A percentile compares a stretch with the other conserved stretches of the same genome.
These are phyloP conservation scores for Populus simonii DNA, from an alignment of 345 rosid species.

Conservation along the genomic window DNA sequence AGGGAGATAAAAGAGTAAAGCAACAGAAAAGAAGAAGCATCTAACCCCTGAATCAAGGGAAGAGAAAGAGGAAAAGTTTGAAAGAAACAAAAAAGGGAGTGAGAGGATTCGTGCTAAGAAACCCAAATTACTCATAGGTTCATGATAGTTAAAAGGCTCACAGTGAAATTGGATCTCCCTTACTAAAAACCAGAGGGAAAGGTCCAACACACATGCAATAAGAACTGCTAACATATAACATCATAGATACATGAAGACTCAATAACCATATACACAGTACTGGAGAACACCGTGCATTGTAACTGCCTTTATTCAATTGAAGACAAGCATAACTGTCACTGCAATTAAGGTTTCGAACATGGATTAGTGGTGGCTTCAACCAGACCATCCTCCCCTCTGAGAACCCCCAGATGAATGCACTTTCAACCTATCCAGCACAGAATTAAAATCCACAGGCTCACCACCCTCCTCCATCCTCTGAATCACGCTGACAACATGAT, in stretches of 20 bases:
- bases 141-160: neutral
- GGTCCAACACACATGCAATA: conserved; percentile 10
- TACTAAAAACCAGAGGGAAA: conserved; percentile 19
- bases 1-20: neutral
- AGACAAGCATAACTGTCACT: neutral
- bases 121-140: neutral
- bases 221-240: neutral
- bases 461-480: conserved; percentile 96
- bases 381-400: conserved; percentile 79
- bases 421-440: conserved; percentile 77
- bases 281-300: neutral
- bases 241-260: neutral
- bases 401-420: conserved; percentile 60
- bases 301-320: conserved; percentile 23
- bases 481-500: conserved; percentile 64
- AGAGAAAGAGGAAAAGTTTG: neutral
- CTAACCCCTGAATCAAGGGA: neutral
- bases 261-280: conserved; percentile 11
- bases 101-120: neutral
- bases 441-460: conserved; percentile 78
- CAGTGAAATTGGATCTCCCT: conserved; percentile 15
- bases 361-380: neutral
- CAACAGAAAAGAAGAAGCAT: neutral
- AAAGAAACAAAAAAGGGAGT: neutral
- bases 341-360: neutral